Conservation (phyloP, 2,329 filamentous ascomycete species). For the Rutstroemia sp. region DNA sequence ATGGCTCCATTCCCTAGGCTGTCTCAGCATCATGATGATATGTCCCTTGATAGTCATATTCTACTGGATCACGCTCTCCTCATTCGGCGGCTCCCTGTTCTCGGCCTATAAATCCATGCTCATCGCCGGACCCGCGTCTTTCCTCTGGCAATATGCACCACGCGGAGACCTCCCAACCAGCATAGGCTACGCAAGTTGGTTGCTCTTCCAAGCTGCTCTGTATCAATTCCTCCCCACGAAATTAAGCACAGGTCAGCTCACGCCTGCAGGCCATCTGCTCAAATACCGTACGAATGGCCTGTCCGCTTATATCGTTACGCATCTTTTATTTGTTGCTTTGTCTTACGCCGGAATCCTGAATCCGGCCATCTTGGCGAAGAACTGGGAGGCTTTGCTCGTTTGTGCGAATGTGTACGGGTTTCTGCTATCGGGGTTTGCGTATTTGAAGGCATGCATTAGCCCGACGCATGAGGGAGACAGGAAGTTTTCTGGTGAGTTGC, state of each 20-base stretch:
- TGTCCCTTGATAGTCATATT: constrained; percentile 21
- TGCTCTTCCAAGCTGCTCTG: constrained; percentile 30
- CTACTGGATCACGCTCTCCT: constrained; percentile 19
- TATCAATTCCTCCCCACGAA: constrained; percentile 30
- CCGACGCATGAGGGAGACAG: constrained; percentile 36
- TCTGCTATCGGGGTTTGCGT: constrained; percentile 29
- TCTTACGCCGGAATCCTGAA: constrained; percentile 30
- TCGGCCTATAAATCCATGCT: constrained; percentile 12
- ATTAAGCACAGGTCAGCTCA: constrained; percentile 33
- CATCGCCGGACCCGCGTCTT: constrained; percentile 9
- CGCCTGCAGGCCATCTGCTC: constrained; percentile 37
- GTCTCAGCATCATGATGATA: constrained; percentile 17
- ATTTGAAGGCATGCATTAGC: constrained; percentile 33
- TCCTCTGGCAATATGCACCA: constrained; percentile 15
- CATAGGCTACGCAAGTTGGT: constrained; percentile 29
- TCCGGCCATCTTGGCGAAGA: constrained; percentile 34
- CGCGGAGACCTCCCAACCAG: constrained; percentile 9
- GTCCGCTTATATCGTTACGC: constrained; percentile 34
- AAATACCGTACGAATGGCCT: constrained; percentile 39
- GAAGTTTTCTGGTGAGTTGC: constrained; percentile 34
- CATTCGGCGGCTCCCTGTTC: constrained; percentile 18
- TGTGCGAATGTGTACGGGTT: constrained; percentile 34
- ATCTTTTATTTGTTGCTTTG: constrained; percentile 27
- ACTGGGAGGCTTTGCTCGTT: constrained; percentile 36
- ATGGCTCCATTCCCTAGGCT: constrained; percentile 20